Evolutionary conservation across 305 asterid species (phyloP), one percentile per base, ranked within the genome.

Genomic region (Stenogyne calaminthoides): DNA sequence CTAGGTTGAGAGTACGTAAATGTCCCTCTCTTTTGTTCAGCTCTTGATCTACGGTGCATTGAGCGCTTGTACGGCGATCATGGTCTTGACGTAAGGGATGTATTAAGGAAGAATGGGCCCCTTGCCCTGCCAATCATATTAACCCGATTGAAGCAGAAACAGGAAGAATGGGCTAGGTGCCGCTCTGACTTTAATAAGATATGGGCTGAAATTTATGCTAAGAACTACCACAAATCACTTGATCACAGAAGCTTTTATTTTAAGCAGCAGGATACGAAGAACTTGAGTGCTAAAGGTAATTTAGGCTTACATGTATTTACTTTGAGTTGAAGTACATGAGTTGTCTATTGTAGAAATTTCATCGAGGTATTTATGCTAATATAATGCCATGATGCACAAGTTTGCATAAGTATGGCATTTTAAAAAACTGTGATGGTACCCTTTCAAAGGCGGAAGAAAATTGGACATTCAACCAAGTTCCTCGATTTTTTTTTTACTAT

Each of bases 231-330:
- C 87, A 94, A 89, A 80, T 94, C 98, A 70, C 96, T 94, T 73
- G 98, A 94, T 77, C 98, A 94, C 72, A 85, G 97, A 78, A 94
- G 98, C 86, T 94, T 91, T 77, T 91, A 91, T 78, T 94, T 94
- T 80, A 94, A 91, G 83, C 98, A 94, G 86, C 97, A 94, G 80
- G 98, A 94, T 81, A 78, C 96, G 2, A 94, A 91, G 88, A 88
- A 86, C 87, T 86, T 94, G 89, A 91, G 97, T 82, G 83, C 93
- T 62, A 94, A 91, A 90, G 97, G 98, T 94, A 87, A 88, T 73
- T 80, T 67, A 22, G 56, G 63, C n/a, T 39, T 70, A 74, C 66
- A 27, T 73, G 40, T 67, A 10, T 69, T 64, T 67, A 49, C 64
- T 68, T 58, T 47, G 1, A 61, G 55, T 67, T 65, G 15, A 61